Percentiles rank a stretch among this genome's conserved stretches.
phyloP scores from a whole-genome alignment of 164 flowering plant species.

The Chloranthus sessilifolius region DNA sequence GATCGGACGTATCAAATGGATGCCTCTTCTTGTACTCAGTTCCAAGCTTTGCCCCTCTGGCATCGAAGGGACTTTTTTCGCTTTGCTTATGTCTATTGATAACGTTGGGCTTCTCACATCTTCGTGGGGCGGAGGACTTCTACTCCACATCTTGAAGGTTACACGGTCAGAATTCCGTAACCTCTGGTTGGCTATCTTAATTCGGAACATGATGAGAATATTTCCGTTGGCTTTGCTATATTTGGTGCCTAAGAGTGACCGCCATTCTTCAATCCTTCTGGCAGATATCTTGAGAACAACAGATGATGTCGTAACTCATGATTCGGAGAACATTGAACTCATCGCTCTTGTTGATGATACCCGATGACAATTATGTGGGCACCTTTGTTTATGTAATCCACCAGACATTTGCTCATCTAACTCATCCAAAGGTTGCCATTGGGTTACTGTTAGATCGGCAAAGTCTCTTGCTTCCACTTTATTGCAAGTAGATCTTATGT shows the following conservation, averaged over 20 bases:
- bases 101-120: constrained; percentile 69
- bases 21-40: constrained; percentile 95
- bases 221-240: constrained; percentile 57
- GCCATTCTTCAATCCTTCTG: constrained; percentile 49
- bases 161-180: constrained; percentile 63
- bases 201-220: constrained; percentile 66
- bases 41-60: constrained; percentile 96
- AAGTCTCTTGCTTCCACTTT: no score
- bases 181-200: constrained; percentile 77
- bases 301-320: constrained; percentile 22
- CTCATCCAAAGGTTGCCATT: no score
- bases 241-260: constrained; percentile 75
- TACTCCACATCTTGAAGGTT: constrained; percentile 64
- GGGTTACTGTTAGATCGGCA: no score
- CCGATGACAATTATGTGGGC: no score
- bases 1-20: constrained; percentile 77
- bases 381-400: no score
- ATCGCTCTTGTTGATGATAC: constrained; percentile 46
- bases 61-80: constrained; percentile 97
- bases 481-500: no score
- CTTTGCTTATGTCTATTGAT: constrained; percentile 93
- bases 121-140: constrained; percentile 78
- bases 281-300: constrained; percentile 26
- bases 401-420: no score
- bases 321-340: constrained; percentile 43